These are phyloP conservation scores for Solanum neorickii DNA, from an alignment of 257 asterid species.

Conservation along the genomic window DNA sequence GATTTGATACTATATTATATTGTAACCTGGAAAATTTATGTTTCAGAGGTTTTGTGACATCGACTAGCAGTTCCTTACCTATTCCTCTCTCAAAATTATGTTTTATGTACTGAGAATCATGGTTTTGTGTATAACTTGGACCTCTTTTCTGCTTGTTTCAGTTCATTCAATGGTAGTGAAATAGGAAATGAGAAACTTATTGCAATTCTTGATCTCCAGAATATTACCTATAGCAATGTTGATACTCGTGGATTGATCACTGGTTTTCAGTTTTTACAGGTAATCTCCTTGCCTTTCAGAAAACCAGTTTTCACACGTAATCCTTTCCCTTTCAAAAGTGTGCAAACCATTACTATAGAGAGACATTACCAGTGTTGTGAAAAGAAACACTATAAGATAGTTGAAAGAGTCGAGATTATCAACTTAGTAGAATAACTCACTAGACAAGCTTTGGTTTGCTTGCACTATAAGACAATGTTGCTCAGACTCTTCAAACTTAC, in stretches of 20 bases:
- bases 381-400: neutral
- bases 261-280: conserved; percentile 80
- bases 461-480: neutral
- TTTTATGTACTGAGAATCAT: neutral
- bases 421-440: neutral
- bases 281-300: conserved; percentile 1
- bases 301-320: conserved; percentile 60
- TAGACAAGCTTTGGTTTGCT: neutral
- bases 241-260: conserved; percentile 63
- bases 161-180: conserved; percentile 47
- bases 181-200: conserved; percentile 53
- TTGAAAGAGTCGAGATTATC: neutral
- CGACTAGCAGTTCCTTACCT: neutral
- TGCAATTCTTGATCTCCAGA: conserved; percentile 51
- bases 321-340: neutral
- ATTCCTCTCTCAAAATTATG: neutral
- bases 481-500: neutral
- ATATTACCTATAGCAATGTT: conserved; percentile 43
- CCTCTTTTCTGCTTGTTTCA: conserved; percentile 18
- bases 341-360: neutral
- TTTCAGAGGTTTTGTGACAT: neutral
- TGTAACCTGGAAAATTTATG: neutral
- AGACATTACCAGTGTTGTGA: neutral
- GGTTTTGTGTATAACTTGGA: neutral
- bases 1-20: neutral